Evolutionary conservation across 176 grass and related monocot species (phyloP).

Genomic region (Chrysopogon serrulatus): DNA sequence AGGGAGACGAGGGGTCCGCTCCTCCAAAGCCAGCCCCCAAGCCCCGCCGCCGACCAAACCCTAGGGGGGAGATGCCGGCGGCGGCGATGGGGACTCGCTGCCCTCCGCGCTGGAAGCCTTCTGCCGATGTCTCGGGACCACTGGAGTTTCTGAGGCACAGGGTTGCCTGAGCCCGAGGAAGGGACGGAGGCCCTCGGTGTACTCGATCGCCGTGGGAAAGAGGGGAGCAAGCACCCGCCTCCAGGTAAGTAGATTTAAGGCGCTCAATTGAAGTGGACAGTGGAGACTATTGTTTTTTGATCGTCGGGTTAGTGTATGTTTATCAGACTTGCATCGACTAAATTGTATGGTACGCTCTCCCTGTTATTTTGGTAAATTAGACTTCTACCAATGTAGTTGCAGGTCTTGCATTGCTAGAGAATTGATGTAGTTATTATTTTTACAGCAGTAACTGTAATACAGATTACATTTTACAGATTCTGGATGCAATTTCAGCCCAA

Average conservation of each 20-base stretch:
- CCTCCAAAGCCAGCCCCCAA: constrained; percentile 4
- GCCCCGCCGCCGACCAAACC: constrained; percentile 15
- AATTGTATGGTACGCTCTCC: not conserved
- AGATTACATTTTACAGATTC: not conserved
- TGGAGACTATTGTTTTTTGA: not conserved
- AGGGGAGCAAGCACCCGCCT: constrained; percentile 56
- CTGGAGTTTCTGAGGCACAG: constrained; percentile 73
- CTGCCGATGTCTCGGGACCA: constrained; percentile 68
- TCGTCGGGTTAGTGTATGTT: not conserved
- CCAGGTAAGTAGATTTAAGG: constrained; percentile 29
- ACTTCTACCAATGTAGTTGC: not conserved
- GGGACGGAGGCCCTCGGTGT: constrained; percentile 67
- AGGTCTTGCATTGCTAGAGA: not conserved
- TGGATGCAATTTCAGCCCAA: not conserved
- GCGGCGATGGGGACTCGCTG: constrained; percentile 38
- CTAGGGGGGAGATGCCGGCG: constrained; percentile 15
- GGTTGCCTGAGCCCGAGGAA: constrained; percentile 43
- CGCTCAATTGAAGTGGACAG: not conserved
- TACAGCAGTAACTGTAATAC: not conserved
- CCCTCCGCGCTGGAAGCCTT: constrained; percentile 85
- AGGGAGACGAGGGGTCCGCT: constrained; percentile 12
- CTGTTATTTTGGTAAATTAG: not conserved
- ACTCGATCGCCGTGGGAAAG: constrained; percentile 52
- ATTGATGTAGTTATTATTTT: not conserved
- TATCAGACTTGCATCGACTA: not conserved